A percentile compares a stretch with the other conserved stretches of the same genome.
phyloP scores from a whole-genome alignment of 2,329 filamentous ascomycete species.

The Cylindrodendrum hubeiense region DNA sequence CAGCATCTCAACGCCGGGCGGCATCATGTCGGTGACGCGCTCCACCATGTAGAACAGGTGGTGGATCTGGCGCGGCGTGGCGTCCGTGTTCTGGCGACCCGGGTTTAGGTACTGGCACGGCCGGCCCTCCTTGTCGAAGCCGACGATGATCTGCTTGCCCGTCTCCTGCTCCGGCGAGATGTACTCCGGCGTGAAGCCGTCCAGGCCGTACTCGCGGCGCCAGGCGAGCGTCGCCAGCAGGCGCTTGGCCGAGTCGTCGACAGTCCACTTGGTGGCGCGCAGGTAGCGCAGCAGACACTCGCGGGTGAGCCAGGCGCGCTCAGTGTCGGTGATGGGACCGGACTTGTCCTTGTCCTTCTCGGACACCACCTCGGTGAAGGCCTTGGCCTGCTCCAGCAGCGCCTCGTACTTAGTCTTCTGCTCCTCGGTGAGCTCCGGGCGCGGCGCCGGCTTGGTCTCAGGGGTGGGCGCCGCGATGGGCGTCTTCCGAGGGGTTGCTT shows the following conservation, averaged over 20 bases:
- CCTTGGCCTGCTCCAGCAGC: conserved; percentile 77
- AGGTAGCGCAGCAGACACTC: conserved; percentile 95
- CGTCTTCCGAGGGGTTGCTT: conserved; percentile 55
- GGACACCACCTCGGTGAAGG: conserved; percentile 74
- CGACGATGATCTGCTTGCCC: conserved; percentile 91
- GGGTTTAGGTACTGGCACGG: conserved; percentile 93
- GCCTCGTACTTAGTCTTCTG: conserved; percentile 86
- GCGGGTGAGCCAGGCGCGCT: conserved; percentile 90
- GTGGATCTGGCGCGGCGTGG: conserved; percentile 87
- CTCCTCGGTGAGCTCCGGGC: conserved; percentile 75
- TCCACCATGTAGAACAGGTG: conserved; percentile 98
- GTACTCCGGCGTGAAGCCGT: conserved; percentile 84
- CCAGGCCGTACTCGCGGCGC: conserved; percentile 90
- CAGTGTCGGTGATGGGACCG: conserved; percentile 79
- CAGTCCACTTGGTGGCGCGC: conserved; percentile 91
- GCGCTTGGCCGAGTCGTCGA: conserved; percentile 81
- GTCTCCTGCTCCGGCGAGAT: conserved; percentile 96
- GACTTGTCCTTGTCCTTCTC: conserved; percentile 69
- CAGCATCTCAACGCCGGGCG: conserved; percentile 86
- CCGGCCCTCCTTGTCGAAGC: conserved; percentile 87
- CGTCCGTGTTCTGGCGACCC: conserved; percentile 91
- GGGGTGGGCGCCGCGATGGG: conserved; percentile 71
- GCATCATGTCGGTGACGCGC: conserved; percentile 87
- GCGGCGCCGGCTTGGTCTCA: conserved; percentile 67
- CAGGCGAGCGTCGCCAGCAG: conserved; percentile 85